Evolutionary conservation across 169 alveolate genomes (phyloP).

Genomic region (Cryptosporidium baileyi): DNA sequence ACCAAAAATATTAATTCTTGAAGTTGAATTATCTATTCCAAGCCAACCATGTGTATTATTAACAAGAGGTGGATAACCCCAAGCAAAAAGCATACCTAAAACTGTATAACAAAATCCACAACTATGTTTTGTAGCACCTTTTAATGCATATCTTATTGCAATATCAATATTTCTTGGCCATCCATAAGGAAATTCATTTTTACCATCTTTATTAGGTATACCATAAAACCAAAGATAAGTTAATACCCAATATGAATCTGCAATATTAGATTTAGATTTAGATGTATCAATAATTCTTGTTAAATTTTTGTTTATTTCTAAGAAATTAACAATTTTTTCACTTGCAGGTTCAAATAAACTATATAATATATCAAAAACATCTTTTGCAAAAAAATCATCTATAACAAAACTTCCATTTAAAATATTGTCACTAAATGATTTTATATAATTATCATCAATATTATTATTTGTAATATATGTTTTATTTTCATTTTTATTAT

Average conservation of each 20-base stretch:
- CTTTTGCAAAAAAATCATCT: slow-evolving; percentile 25
- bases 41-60: slow-evolving; percentile 72
- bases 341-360: slow-evolving; percentile 65
- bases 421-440: background rate
- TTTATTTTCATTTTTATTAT: background rate
- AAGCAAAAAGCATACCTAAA: slow-evolving; percentile 79
- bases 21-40: background rate
- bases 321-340: slow-evolving; percentile 2
- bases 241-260: slow-evolving; percentile 73
- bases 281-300: slow-evolving; percentile 16
- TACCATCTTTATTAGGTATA: slow-evolving; percentile 77
- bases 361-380: slow-evolving; percentile 1
- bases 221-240: slow-evolving; percentile 84
- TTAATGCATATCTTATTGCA: slow-evolving; percentile 74
- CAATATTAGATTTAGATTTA: slow-evolving; percentile 1
- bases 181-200: slow-evolving; percentile 81
- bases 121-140: slow-evolving; percentile 77
- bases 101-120: slow-evolving; percentile 84
- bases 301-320: slow-evolving; percentile 9
- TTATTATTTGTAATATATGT: background rate
- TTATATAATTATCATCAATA: background rate
- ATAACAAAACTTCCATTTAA: background rate
- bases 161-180: slow-evolving; percentile 83
- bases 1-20: background rate
- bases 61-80: slow-evolving; percentile 84